A percentile compares a stretch with the other conserved stretches of the same genome.
phyloP scores from a whole-genome alignment of 371 early-diverging fungal genomes.

The Entomophthora muscae region DNA sequence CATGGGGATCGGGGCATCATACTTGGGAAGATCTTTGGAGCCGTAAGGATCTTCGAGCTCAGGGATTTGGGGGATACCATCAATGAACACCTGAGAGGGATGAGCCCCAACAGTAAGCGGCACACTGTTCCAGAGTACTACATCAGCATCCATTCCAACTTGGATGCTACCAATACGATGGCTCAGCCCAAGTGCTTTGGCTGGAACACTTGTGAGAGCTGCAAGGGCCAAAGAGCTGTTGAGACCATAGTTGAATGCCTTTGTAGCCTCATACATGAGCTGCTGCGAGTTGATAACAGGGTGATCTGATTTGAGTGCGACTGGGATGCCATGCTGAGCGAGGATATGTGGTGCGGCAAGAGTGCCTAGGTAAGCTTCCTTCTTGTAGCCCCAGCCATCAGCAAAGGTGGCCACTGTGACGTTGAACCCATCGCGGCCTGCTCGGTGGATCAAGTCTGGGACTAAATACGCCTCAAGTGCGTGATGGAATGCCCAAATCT shows the following conservation, averaged over 20 bases:
- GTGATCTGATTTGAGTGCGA: conserved; percentile 69
- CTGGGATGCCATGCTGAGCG: conserved; percentile 45
- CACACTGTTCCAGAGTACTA: conserved; percentile 51
- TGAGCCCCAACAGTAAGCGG: conserved; percentile 59
- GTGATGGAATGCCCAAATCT: conserved; percentile 62
- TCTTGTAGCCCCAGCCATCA: conserved; percentile 55
- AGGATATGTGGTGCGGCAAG: conserved; percentile 43
- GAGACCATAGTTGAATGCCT: conserved; percentile 59
- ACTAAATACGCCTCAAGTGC: conserved; percentile 59
- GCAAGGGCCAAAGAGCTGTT: conserved; percentile 36
- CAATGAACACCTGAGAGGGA: conserved; percentile 55
- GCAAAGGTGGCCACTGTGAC: conserved; percentile 51
- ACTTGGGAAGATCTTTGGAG: conserved; percentile 10
- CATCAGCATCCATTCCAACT: conserved; percentile 63
- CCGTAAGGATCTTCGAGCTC: conserved; percentile 12
- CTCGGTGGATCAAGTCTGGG: conserved; percentile 39
- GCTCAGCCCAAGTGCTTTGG: conserved; percentile 41
- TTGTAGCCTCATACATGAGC: conserved; percentile 56
- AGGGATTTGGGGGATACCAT: conserved; percentile 36
- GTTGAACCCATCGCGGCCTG: conserved; percentile 24
- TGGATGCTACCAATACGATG: conserved; percentile 51
- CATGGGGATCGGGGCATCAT: conserved; percentile 15
- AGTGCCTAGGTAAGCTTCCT: conserved; percentile 54
- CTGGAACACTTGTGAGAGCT: conserved; percentile 56
- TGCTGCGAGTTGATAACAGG: conserved; percentile 58